Evolutionary conservation across 768 basidiomycete species (phyloP).

Genomic region (Zangia roseola): DNA sequence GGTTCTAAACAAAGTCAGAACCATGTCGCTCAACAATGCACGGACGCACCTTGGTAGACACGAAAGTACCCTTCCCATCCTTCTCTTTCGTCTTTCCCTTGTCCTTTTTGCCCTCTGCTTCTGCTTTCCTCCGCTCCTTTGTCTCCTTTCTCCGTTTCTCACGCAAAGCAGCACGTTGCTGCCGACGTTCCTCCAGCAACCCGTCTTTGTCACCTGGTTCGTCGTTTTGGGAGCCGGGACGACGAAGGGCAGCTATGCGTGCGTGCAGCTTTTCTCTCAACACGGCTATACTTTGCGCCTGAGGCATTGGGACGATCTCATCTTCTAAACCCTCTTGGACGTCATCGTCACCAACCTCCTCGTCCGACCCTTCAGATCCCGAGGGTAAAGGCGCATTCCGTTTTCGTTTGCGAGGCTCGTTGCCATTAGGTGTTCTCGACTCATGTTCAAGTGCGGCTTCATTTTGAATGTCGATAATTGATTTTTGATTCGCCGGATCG

Average conservation of each 20-base stretch:
- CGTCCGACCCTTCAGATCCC: slow-evolving; percentile 30
- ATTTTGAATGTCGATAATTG: slow-evolving; percentile 68
- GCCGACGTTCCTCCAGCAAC: slow-evolving; percentile 75
- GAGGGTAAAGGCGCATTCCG: slow-evolving; percentile 36
- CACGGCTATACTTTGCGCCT: slow-evolving; percentile 55
- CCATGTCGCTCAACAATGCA: background rate
- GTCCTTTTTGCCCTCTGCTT: slow-evolving; percentile 57
- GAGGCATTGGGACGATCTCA: slow-evolving; percentile 62
- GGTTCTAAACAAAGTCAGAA: slow-evolving; percentile 43
- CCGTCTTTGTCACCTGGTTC: slow-evolving; percentile 73
- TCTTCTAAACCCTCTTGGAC: slow-evolving; percentile 32
- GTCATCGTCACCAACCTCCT: slow-evolving; percentile 21
- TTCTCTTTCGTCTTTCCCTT: slow-evolving; percentile 49
- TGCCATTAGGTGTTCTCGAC: slow-evolving; percentile 20
- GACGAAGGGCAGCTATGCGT: slow-evolving; percentile 68
- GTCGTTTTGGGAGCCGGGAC: slow-evolving; percentile 33
- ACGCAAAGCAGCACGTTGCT: slow-evolving; percentile 75
- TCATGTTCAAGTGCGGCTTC: slow-evolving; percentile 40
- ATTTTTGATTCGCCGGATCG: slow-evolving; percentile 88
- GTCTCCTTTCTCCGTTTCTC: slow-evolving; percentile 86
- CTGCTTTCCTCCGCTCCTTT: slow-evolving; percentile 72
- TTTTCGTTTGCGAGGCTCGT: slow-evolving; percentile 42
- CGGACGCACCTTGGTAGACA: slow-evolving; percentile 52
- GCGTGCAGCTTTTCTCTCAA: slow-evolving; percentile 75
- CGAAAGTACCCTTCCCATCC: slow-evolving; percentile 40